A percentile compares a stretch with the other conserved stretches of the same genome.
These are phyloP conservation scores for Cylindrodendrum hubeiense DNA, from an alignment of 2,329 filamentous ascomycete genomes.

Conservation along the genomic window DNA sequence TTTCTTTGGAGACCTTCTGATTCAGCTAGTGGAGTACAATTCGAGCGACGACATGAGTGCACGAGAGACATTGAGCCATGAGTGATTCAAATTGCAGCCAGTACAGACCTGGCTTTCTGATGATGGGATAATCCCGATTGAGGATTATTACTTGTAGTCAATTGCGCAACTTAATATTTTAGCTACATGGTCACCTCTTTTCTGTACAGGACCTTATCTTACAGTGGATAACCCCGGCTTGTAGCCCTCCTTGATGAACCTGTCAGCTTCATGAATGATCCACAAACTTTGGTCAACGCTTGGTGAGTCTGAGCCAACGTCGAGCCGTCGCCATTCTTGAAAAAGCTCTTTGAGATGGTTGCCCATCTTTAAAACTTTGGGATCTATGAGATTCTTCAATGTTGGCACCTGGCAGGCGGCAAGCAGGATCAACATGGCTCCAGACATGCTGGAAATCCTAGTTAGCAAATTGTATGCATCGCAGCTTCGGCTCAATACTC, in stretches of 20 bases:
- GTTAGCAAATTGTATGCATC: background rate
- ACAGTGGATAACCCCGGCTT: background rate
- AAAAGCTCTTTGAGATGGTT: constrained; percentile 56
- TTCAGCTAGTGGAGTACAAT: no score
- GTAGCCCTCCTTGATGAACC: constrained; percentile 55
- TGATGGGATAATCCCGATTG: no score
- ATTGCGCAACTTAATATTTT: no score
- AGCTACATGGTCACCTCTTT: no score
- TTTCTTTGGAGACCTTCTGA: no score
- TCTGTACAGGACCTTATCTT: background rate
- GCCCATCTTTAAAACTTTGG: constrained; percentile 54
- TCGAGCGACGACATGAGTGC: no score
- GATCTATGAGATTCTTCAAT: constrained; percentile 53
- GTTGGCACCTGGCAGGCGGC: constrained; percentile 57
- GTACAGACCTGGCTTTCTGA: no score
- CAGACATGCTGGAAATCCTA: constrained; percentile 55
- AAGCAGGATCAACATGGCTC: constrained; percentile 61
- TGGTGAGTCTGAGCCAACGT: constrained; percentile 55
- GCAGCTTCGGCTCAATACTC: background rate
- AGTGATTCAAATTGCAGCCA: no score
- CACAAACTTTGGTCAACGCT: constrained; percentile 61
- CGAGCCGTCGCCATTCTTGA: constrained; percentile 55
- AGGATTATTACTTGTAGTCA: no score
- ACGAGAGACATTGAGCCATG: no score
- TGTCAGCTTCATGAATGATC: constrained; percentile 58